Evolutionary conservation across 129 eudicot genomes (phyloP).

Genomic region (Flaveria sonorensis): DNA sequence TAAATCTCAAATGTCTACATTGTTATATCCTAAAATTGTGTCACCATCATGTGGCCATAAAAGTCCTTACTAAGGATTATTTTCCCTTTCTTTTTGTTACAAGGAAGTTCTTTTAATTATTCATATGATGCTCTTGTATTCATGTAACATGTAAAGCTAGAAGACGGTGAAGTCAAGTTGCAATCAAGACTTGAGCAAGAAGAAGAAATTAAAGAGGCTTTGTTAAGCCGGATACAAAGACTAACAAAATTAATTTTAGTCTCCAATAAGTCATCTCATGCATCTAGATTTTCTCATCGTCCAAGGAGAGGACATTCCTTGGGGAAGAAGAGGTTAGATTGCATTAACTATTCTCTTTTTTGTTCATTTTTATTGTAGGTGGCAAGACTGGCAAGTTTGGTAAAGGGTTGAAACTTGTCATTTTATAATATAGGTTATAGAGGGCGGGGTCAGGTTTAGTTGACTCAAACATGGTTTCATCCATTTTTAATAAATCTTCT

Average conservation of each 20-base stretch:
- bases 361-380: background rate
- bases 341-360: background rate
- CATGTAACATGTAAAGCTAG: constrained; percentile 59
- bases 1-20: constrained; percentile 13
- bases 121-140: constrained; percentile 32
- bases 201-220: constrained; percentile 85
- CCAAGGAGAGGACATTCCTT: constrained; percentile 85
- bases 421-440: background rate
- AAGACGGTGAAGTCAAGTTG: constrained; percentile 81
- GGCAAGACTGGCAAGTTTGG: constrained; percentile 5
- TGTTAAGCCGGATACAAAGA: constrained; percentile 82
- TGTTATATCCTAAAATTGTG: constrained; percentile 3
- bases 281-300: constrained; percentile 64
- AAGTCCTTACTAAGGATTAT: background rate
- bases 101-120: constrained; percentile 15
- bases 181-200: constrained; percentile 72
- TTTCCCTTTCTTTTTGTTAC: constrained; percentile 8
- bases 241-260: constrained; percentile 87
- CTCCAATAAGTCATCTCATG: constrained; percentile 76
- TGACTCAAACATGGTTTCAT: background rate
- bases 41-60: constrained; percentile 17
- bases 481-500: background rate
- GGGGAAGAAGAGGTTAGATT: constrained; percentile 93
- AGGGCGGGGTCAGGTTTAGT: constrained; percentile 1
- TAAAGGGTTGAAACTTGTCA: background rate